Conservation (phyloP, 805 yeast species). For the Schwanniomyces sp. region DNA sequence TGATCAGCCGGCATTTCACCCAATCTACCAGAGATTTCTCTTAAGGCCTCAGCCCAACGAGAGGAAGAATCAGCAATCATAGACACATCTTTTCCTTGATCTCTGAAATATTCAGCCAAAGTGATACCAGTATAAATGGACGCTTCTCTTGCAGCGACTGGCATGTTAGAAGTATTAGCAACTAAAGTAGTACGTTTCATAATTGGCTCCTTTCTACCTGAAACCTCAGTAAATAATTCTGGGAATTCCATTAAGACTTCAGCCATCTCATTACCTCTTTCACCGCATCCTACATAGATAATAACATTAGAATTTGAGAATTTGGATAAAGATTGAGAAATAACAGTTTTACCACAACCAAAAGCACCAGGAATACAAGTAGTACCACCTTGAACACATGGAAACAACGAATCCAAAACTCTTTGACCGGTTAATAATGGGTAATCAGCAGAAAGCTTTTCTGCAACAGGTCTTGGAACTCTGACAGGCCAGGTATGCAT, state of each 20-base stretch:
- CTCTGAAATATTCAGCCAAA: conserved; percentile 98
- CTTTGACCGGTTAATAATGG: conserved; percentile 98
- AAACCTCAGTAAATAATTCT: conserved; percentile 85
- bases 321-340: conserved; percentile 95
- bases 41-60: conserved; percentile 99
- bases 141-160: conserved; percentile 99
- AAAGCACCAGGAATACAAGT: conserved; percentile 99
- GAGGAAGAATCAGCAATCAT: conserved; percentile 99
- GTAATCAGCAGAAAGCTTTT: conserved; percentile 87
- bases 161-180: conserved; percentile 99
- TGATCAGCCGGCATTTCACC: conserved; percentile 99
- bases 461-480: conserved; percentile 98
- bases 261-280: conserved; percentile 99
- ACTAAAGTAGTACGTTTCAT: conserved; percentile 99
- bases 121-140: conserved; percentile 99
- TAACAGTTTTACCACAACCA: conserved; percentile 99
- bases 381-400: conserved; percentile 99
- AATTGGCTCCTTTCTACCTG: conserved; percentile 95
- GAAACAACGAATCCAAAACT: conserved; percentile 95
- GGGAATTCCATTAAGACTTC: conserved; percentile 99
- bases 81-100: conserved; percentile 97
- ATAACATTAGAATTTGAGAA: conserved; percentile 97
- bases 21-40: conserved; percentile 99
- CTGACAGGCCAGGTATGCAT: conserved; percentile 99
- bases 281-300: conserved; percentile 92